Evolutionary conservation across 495 filamentous ascomycete species (phyloP).

Genomic region (Hypoxylon fuscum): DNA sequence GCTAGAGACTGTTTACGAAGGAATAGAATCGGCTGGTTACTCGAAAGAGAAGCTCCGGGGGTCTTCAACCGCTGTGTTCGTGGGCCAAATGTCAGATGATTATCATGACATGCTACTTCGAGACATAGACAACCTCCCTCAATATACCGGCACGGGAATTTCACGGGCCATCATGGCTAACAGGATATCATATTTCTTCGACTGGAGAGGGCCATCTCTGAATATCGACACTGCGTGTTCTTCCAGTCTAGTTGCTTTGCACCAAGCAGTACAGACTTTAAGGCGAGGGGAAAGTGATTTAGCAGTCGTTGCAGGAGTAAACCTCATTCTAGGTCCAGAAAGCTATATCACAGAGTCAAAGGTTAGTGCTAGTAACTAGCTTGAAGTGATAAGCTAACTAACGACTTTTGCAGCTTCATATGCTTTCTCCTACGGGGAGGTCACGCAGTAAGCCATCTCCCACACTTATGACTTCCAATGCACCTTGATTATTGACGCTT

Average conservation of each 20-base stretch:
- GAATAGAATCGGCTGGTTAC: constrained; percentile 61
- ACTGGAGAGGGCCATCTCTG: constrained; percentile 48
- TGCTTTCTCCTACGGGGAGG: constrained; percentile 51
- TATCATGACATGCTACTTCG: constrained; percentile 48
- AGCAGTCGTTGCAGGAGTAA: constrained; percentile 54
- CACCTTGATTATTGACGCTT: too few species aligned
- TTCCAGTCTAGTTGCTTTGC: constrained; percentile 50
- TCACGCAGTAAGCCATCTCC: constrained; percentile 30
- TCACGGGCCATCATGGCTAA: constrained; percentile 52
- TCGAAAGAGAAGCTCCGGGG: constrained; percentile 29
- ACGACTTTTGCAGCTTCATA: constrained; percentile 15
- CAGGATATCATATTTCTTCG: constrained; percentile 59
- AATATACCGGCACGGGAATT: constrained; percentile 41
- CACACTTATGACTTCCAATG: too few species aligned
- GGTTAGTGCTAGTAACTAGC: background rate
- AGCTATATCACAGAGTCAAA: constrained; percentile 38
- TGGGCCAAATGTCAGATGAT: constrained; percentile 47
- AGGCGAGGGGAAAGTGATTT: constrained; percentile 48
- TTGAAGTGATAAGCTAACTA: background rate
- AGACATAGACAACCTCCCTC: constrained; percentile 32
- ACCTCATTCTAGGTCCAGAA: constrained; percentile 42
- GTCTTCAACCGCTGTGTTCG: constrained; percentile 49
- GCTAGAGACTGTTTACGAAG: constrained; percentile 62
- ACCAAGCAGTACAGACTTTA: constrained; percentile 53
- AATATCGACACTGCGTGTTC: constrained; percentile 59